Evolutionary conservation across 1,284 basidiomycete species (phyloP).

Genomic region (Peniophora sp.): DNA sequence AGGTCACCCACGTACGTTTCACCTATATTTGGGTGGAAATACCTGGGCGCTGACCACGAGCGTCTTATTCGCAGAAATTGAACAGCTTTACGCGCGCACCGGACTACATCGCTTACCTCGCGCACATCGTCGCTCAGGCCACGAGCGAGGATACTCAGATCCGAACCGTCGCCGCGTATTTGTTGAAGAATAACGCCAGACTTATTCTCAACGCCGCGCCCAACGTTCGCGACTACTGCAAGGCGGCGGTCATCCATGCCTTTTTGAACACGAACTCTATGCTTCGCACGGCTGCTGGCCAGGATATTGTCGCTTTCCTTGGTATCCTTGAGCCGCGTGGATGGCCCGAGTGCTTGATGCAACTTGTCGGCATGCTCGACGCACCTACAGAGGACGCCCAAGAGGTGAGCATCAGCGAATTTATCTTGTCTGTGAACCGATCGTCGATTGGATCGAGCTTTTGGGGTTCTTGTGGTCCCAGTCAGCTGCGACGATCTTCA

Average conservation of each 20-base stretch:
- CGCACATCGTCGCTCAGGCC: slow-evolving; percentile 82
- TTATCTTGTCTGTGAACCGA: not conserved
- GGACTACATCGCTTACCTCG: slow-evolving; percentile 95
- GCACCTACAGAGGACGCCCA: slow-evolving; percentile 66
- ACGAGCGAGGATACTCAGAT: slow-evolving; percentile 84
- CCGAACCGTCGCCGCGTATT: slow-evolving; percentile 90
- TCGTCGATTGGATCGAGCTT: too few species aligned
- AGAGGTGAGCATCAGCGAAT: slow-evolving; percentile 56
- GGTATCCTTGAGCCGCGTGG: slow-evolving; percentile 79
- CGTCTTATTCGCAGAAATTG: slow-evolving; percentile 57
- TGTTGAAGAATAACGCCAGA: slow-evolving; percentile 92
- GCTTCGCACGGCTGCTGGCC: slow-evolving; percentile 87
- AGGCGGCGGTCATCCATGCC: slow-evolving; percentile 72
- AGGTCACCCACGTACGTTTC: slow-evolving; percentile 65
- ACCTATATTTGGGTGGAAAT: slow-evolving; percentile 9
- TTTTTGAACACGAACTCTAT: slow-evolving; percentile 76
- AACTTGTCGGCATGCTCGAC: slow-evolving; percentile 75
- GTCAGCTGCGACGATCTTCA: too few species aligned
- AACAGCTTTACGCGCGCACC: slow-evolving; percentile 83
- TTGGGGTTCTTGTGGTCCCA: too few species aligned
- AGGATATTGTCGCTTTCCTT: slow-evolving; percentile 84
- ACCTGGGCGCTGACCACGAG: slow-evolving; percentile 12
- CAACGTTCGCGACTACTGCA: slow-evolving; percentile 77
- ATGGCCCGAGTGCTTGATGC: slow-evolving; percentile 88
- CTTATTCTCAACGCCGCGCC: slow-evolving; percentile 59